These are phyloP conservation scores for Kwoniella sp. DNA, from an alignment of 768 basidiomycete genomes.

Conservation along the genomic window DNA sequence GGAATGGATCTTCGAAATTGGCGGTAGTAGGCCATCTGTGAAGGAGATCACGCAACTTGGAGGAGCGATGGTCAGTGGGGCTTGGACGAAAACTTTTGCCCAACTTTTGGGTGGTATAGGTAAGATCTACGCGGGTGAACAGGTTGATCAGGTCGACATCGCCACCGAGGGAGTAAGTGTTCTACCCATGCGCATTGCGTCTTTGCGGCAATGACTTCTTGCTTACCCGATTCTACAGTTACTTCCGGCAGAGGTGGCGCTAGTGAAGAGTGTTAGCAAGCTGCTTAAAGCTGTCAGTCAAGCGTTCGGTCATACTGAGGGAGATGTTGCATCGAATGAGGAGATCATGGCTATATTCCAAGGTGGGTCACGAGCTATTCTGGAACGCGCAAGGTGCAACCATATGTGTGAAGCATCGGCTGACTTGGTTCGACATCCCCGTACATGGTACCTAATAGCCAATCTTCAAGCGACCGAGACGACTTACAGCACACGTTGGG, in stretches of 20 bases:
- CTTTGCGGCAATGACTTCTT: too few species aligned
- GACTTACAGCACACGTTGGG: neutral
- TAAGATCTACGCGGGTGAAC: conserved; percentile 17
- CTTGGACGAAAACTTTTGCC: conserved; percentile 21
- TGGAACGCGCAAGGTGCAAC: too few species aligned
- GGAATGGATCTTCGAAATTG: conserved; percentile 36
- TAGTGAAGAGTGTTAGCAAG: conserved; percentile 1
- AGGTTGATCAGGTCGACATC: conserved; percentile 7
- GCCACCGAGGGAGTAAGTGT: conserved; percentile 8
- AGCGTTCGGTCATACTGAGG: conserved; percentile 7
- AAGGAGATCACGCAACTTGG: conserved; percentile 17
- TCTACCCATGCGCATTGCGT: neutral
- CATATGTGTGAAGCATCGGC: too few species aligned
- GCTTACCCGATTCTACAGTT: conserved; percentile 8
- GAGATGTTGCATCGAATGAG: neutral
- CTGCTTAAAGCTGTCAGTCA: neutral
- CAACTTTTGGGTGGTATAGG: conserved; percentile 8
- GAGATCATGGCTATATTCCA: neutral
- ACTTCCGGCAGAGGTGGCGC: conserved; percentile 4
- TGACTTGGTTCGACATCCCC: too few species aligned
- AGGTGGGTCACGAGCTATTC: neutral
- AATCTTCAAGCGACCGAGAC: neutral
- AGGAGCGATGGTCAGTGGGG: neutral
- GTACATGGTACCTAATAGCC: neutral
- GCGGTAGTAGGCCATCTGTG: conserved; percentile 17